Base-by-base conservation (phyloP, 495 filamentous ascomycete species). In the Wilcoxina mikolae region DNA sequence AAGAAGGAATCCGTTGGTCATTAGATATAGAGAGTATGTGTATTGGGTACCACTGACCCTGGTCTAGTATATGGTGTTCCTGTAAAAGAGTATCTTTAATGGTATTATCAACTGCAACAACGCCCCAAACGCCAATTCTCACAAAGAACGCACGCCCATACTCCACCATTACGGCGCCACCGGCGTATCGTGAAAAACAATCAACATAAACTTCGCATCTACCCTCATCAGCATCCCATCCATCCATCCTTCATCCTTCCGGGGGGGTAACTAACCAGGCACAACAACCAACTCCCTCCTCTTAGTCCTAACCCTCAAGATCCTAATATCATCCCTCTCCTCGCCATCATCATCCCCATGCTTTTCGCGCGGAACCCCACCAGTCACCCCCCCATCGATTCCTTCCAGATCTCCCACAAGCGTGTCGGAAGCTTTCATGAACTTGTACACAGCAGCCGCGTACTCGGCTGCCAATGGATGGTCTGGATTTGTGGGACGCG, bases 221-320 rank as follows among this genome's bases (percentile, higher is more conserved):
- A 46, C 25, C 51, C 27, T 17, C 33, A 17, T 44, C 29, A 54
- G 35, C 38, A 5, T 33, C n/a, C n/a, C 26, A 4, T 9, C 49
- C n/a, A 11, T 45, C 23, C 41, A 2, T 20, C 1, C 33, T 45
- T n/a, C 51, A 33, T 28, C 22, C 33, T 45, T 25, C 9, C 5
- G 39, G 49, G 9, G 15, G 15, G 10, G 18, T 12, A 31, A 56
- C 43, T 48, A 51, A 65, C 62, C 76, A 61, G 78, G 77, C 48
- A 79, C 77, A 65, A 79, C 75, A 15, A 77, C 73, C 65, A 79
- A 61, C 56, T 79, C 77, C 43, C 76, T 68, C 24, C 75, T 78
- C 68, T 76, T 70, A 0, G 77, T 66, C 44, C 63, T 62, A 33
- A 66, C 46, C 27, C 63, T 45, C 39, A 66, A 49, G 35, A 66